Percentiles rank a stretch among this genome's conserved stretches.
These are phyloP conservation scores for Hypoxylon sp. DNA, from an alignment of 2,329 filamentous ascomycete genomes.

Conservation along the genomic window DNA sequence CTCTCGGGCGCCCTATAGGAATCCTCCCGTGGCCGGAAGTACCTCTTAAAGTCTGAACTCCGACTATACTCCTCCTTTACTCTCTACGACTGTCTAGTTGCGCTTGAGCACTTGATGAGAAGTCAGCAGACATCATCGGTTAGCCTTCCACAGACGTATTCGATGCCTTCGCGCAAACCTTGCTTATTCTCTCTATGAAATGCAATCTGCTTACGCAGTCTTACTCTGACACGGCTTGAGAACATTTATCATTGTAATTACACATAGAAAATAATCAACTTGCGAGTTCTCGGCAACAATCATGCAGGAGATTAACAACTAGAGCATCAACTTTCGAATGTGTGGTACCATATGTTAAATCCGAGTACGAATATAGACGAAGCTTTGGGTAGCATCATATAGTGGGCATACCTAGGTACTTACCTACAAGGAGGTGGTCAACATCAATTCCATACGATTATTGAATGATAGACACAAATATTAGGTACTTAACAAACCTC, in stretches of 20 bases:
- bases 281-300: neutral
- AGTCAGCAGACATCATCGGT: constrained; percentile 7
- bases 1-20: constrained; percentile 32
- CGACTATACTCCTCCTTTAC: constrained; percentile 11
- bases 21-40: constrained; percentile 25
- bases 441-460: neutral
- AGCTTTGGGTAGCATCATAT: constrained; percentile 22
- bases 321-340: neutral
- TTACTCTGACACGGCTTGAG: neutral
- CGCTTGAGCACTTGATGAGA: neutral
- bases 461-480: neutral
- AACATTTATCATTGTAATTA: neutral
- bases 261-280: neutral
- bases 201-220: constrained; percentile 2
- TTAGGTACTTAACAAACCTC: no score
- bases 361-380: constrained; percentile 4
- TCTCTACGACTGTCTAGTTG: constrained; percentile 5
- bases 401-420: constrained; percentile 17
- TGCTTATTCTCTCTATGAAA: constrained; percentile 7
- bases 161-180: neutral
- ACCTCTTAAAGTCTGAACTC: constrained; percentile 24
- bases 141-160: constrained; percentile 1
- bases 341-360: constrained; percentile 5
- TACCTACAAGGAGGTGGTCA: constrained; percentile 23
- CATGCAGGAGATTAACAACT: neutral